Conservation (phyloP, 108 stramenopile species). For the Nitzschia palea region DNA sequence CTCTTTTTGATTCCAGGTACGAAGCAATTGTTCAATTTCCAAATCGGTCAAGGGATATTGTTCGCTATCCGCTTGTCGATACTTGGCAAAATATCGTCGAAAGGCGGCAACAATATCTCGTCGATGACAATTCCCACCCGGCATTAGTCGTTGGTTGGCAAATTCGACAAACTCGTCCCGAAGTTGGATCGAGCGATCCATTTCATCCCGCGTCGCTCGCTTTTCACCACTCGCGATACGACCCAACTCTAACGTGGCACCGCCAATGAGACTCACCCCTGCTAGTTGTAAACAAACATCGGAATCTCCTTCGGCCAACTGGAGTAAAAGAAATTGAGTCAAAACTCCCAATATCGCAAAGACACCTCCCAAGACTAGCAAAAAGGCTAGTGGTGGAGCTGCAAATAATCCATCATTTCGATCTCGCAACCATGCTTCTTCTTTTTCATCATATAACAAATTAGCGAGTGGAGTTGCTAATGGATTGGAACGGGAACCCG, state of each 20-base stretch:
- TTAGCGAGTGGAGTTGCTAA: slow-evolving; percentile 81
- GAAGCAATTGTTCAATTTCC: slow-evolving; percentile 75
- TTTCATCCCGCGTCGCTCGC: slow-evolving; percentile 57
- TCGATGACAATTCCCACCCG: slow-evolving; percentile 64
- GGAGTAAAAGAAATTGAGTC: slow-evolving; percentile 53
- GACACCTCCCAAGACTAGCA: slow-evolving; percentile 42
- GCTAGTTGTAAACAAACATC: slow-evolving; percentile 64
- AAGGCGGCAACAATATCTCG: slow-evolving; percentile 74
- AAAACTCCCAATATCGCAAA: slow-evolving; percentile 61
- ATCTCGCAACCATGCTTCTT: slow-evolving; percentile 70
- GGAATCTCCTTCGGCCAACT: slow-evolving; percentile 64
- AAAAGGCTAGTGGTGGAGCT: slow-evolving; percentile 51
- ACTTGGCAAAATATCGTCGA: slow-evolving; percentile 84
- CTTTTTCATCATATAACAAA: slow-evolving; percentile 54
- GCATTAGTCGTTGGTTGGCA: slow-evolving; percentile 56
- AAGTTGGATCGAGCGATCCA: slow-evolving; percentile 53
- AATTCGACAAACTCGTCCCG: slow-evolving; percentile 76
- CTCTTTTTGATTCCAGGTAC: slow-evolving; percentile 59
- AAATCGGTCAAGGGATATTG: slow-evolving; percentile 70
- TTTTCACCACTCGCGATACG: slow-evolving; percentile 69
- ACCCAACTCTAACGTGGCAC: slow-evolving; percentile 74
- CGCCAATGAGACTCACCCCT: slow-evolving; percentile 68
- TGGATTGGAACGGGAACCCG: slow-evolving; percentile 74
- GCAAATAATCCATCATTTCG: slow-evolving; percentile 81
- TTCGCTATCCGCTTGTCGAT: slow-evolving; percentile 59